Base-by-base conservation (phyloP, 2,329 filamentous ascomycete genomes). In the Piedraia hortae region DNA sequence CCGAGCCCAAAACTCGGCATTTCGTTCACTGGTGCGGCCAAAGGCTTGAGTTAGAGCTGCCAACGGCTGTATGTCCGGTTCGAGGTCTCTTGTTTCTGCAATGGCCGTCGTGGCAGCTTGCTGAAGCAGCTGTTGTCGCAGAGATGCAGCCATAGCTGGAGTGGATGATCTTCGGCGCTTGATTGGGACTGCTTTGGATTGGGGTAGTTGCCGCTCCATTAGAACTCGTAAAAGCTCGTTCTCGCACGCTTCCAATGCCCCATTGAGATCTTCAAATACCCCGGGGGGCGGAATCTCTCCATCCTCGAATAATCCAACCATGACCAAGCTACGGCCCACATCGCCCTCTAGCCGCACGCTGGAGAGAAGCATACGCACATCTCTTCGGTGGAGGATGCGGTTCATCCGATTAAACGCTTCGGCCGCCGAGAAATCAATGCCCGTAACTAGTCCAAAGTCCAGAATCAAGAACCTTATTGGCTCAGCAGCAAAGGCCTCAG, bases 1-100 rank as follows among this genome's bases (percentile, higher is more conserved):
- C 2, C 63, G 63, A 45, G 80, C 82, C 85, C 85, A 97, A 42
- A 93, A 93, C 44, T 91, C 80, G 43, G 90, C 78, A 38, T 82
- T 85, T 43, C 73, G 66, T 23, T 64, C 54, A 22, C 74, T 88
- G 7, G 91, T 53, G 19, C 77, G 73, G 39, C 85, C 71, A 48
- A 97, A 93, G n/a, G 85, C 75, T 42, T 91, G 82, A 12, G 97
- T 58, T 44, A 97, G 75, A 20, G 97, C 62, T 2, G 75, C 72
- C 5, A 93, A 60, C 0, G 85, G 85, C 40, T 91, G 78, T 37
- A 66, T 71, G 2, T 60, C 55, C 10, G 60, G 51, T 4, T 57
- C 51, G 4, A 14, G 14, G 6, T 59, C 47, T 21, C 27, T 23
- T 8, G 33, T 34, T 29, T 71, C 70, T 22, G 56, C 63, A 24